phyloP scores from a whole-genome alignment of 1,139 yeast species.

The Scheffersomyces cryptocercus region DNA sequence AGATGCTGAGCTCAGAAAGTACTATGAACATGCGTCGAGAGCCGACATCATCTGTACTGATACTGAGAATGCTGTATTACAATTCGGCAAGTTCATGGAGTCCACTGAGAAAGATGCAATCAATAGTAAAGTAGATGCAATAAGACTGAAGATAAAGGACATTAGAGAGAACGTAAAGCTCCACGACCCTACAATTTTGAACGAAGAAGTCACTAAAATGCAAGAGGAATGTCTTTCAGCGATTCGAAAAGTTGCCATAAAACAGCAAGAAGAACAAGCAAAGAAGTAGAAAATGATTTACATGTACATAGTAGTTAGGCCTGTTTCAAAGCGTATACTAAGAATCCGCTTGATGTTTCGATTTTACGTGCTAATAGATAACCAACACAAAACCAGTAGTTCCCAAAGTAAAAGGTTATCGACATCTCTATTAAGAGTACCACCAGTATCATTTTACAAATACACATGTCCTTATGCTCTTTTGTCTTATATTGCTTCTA shows the following conservation, averaged over 20 bases:
- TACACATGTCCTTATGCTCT: no score
- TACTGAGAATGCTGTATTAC: constrained; percentile 51
- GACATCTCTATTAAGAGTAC: no score
- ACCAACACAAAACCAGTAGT: no score
- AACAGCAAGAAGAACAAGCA: constrained; percentile 29
- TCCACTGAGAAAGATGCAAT: constrained; percentile 35
- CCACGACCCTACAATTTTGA: constrained; percentile 39
- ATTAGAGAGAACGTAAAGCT: constrained; percentile 35
- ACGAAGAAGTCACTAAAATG: constrained; percentile 48
- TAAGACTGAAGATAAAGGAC: constrained; percentile 47
- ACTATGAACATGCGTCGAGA: constrained; percentile 49
- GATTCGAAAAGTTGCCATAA: constrained; percentile 53
- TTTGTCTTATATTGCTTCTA: no score
- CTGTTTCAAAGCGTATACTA: no score
- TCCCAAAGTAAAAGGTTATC: no score
- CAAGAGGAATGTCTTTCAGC: constrained; percentile 53
- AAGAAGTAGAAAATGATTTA: constrained; percentile 2
- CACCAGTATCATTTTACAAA: no score
- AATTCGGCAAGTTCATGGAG: constrained; percentile 44
- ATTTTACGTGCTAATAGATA: no score
- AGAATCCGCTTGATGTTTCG: no score
- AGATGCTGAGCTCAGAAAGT: constrained; percentile 44
- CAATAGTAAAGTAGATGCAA: constrained; percentile 29
- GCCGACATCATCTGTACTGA: constrained; percentile 60
- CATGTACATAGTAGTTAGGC: constrained; percentile 4